Conservation (phyloP, 139 green algal genomes). For the Chlorella sorokiniana region DNA sequence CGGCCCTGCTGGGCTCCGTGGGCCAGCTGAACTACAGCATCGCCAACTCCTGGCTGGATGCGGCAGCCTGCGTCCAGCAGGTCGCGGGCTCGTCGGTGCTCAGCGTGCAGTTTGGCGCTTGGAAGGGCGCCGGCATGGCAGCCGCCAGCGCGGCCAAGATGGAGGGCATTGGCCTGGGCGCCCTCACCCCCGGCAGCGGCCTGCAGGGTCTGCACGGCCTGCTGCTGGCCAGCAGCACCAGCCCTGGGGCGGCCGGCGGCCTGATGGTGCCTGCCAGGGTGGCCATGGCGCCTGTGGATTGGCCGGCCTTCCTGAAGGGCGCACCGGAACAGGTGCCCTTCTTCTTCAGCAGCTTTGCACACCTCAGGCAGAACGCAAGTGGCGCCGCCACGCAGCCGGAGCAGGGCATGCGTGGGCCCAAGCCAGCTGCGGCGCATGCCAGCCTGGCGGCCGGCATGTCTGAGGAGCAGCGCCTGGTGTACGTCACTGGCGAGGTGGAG, state of each 20-base stretch:
- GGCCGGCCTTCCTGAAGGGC: slow-evolving; percentile 46
- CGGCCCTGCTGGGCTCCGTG: slow-evolving; percentile 76
- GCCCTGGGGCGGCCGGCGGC: not conserved
- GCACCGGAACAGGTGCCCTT: slow-evolving; percentile 10
- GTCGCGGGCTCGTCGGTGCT: not conserved
- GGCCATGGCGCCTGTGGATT: slow-evolving; percentile 35
- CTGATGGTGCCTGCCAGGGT: slow-evolving; percentile 19
- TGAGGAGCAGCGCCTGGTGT: slow-evolving; percentile 16
- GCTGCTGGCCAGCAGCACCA: slow-evolving; percentile 16
- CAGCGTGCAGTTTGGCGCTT: slow-evolving; percentile 90
- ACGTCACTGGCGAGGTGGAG: slow-evolving; percentile 45
- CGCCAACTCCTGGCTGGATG: slow-evolving; percentile 78
- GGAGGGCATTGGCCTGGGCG: slow-evolving; percentile 72
- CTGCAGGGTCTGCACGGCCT: slow-evolving; percentile 39
- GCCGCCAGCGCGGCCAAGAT: slow-evolving; percentile 58
- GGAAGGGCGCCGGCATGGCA: slow-evolving; percentile 85
- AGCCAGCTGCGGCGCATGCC: not conserved
- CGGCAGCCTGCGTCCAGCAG: slow-evolving; percentile 27
- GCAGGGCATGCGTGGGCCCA: not conserved
- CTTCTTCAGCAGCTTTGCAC: slow-evolving; percentile 39
- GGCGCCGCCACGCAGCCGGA: slow-evolving; percentile 51
- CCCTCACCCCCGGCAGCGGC: slow-evolving; percentile 47
- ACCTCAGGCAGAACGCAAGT: slow-evolving; percentile 5
- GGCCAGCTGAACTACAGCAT: slow-evolving; percentile 83
- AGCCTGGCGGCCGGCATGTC: slow-evolving; percentile 1